Percentiles rank a stretch among this genome's conserved stretches.
These are phyloP conservation scores for Dipodascus geniculatus DNA, from an alignment of 805 yeast genomes.

Conservation along the genomic window DNA sequence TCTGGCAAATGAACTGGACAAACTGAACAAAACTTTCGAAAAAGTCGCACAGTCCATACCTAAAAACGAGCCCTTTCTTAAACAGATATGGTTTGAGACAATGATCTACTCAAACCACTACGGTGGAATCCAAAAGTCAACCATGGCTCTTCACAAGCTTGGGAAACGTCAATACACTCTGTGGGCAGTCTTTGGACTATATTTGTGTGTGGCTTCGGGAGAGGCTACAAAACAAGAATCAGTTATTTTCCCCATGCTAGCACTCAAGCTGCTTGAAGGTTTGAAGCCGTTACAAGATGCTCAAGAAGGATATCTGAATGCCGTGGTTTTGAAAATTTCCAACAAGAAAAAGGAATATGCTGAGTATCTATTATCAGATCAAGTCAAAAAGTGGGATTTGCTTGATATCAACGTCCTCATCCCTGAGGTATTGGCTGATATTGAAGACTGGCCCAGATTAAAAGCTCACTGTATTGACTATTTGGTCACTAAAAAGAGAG, in stretches of 20 bases:
- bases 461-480: constrained; percentile 20
- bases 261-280: constrained; percentile 43
- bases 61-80: constrained; percentile 24
- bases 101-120: constrained; percentile 38
- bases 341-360: constrained; percentile 29
- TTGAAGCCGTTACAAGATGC: constrained; percentile 40
- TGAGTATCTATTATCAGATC: constrained; percentile 16
- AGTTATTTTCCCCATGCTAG: constrained; percentile 47
- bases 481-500: constrained; percentile 39
- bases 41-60: constrained; percentile 9
- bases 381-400: constrained; percentile 29
- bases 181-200: constrained; percentile 26
- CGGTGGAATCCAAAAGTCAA: constrained; percentile 41
- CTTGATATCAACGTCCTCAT: constrained; percentile 44
- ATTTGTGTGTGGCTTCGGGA: constrained; percentile 8
- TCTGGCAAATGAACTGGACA: constrained; percentile 11
- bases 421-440: constrained; percentile 31
- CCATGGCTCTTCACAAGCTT: constrained; percentile 22
- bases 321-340: constrained; percentile 34
- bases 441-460: constrained; percentile 35
- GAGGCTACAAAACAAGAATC: constrained; percentile 34
- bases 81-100: constrained; percentile 43
- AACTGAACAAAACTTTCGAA: constrained; percentile 11
- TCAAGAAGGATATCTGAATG: constrained; percentile 57
- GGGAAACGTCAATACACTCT: constrained; percentile 13